Evolutionary conservation across 306 rosid species (phyloP).

Genomic region (Begonia loranthoides): DNA sequence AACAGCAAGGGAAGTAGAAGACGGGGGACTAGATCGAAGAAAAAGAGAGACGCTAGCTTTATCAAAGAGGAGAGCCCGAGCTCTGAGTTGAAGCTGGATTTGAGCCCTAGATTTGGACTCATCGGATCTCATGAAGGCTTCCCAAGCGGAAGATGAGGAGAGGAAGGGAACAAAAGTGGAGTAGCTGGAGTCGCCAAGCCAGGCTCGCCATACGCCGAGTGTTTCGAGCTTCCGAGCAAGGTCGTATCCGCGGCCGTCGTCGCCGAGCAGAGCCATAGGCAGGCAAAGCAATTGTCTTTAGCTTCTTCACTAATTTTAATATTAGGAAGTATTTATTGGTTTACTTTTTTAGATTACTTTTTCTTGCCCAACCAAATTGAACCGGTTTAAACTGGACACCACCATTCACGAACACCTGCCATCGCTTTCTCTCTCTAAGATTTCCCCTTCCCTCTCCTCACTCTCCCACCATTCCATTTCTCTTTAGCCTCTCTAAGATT

Average conservation of each 20-base stretch:
- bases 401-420: no score
- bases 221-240: slow-evolving; percentile 62
- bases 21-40: slow-evolving; percentile 26
- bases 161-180: slow-evolving; percentile 45
- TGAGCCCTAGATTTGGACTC: slow-evolving; percentile 61
- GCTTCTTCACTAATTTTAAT: no score
- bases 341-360: no score
- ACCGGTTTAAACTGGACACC: no score
- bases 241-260: slow-evolving; percentile 80
- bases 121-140: slow-evolving; percentile 53
- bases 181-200: slow-evolving; percentile 75
- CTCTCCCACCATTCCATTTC: no score
- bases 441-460: no score
- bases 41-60: slow-evolving; percentile 63
- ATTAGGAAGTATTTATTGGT: no score
- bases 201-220: slow-evolving; percentile 53
- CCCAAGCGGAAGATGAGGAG: slow-evolving; percentile 65
- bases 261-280: slow-evolving; percentile 69
- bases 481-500: no score
- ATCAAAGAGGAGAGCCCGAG: slow-evolving; percentile 88
- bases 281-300: no score
- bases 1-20: slow-evolving; percentile 25
- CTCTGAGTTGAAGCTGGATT: slow-evolving; percentile 72
- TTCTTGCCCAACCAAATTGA: no score
- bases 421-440: no score